Evolutionary conservation across 139 green algal species (phyloP).

Genomic region (Chlamydomonas incerta): DNA sequence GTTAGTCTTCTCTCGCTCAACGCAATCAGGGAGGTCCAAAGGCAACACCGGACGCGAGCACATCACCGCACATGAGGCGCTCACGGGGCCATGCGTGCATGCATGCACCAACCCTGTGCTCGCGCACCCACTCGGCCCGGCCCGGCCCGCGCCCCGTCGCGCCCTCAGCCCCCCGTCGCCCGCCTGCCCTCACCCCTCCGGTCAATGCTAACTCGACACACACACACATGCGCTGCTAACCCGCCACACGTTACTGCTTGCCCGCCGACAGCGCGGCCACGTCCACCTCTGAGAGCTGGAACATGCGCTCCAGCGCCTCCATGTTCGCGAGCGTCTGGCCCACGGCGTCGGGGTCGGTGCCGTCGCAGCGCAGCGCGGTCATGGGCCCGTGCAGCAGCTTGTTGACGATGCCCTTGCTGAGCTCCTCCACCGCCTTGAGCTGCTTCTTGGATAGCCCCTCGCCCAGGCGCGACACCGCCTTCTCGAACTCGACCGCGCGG

Average conservation of each 20-base stretch:
- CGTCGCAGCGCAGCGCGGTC: conserved; percentile 95
- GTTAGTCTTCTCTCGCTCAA: no score
- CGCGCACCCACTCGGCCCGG: no score
- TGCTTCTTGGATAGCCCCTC: conserved; percentile 98
- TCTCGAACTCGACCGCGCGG: conserved; percentile 92
- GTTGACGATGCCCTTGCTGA: conserved; percentile 96
- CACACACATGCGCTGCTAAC: no score
- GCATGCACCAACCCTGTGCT: no score
- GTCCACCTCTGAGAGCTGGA: conserved; percentile 80
- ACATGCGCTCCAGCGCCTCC: conserved; percentile 99
- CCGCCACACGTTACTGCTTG: conserved; percentile 24
- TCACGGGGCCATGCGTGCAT: no score
- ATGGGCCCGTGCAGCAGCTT: conserved; percentile 99
- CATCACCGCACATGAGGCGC: no score
- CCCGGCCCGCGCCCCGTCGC: no score
- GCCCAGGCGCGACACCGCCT: conserved; percentile 88
- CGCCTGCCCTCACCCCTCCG: no score
- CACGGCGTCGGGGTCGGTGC: conserved; percentile 87
- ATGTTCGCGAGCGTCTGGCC: conserved; percentile 97
- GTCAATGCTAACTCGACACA: no score
- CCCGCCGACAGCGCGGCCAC: not conserved
- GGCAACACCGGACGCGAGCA: no score
- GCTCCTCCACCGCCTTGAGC: conserved; percentile 93
- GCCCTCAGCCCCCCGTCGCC: no score
- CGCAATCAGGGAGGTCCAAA: no score